Conservation (phyloP, 1,139 yeast species). For the Williopsis jadinii region DNA sequence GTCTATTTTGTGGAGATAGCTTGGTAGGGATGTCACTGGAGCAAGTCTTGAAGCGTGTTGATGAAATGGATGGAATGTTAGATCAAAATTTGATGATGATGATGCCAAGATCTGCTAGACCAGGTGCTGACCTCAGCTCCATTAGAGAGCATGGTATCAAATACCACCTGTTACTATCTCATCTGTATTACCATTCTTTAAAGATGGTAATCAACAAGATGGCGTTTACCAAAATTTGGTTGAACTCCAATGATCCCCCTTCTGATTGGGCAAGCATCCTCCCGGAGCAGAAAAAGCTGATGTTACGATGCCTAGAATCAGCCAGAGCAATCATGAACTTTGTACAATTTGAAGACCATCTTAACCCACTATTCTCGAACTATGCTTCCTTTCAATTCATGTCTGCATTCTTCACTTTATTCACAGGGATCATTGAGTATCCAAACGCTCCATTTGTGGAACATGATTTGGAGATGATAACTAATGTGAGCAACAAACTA, state of each 20-base stretch:
- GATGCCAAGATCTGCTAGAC: constrained; percentile 24
- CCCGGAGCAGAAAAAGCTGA: constrained; percentile 14
- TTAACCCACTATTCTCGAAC: constrained; percentile 1
- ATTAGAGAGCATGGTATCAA: constrained; percentile 3
- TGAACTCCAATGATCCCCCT: constrained; percentile 3
- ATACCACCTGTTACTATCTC: constrained; percentile 10
- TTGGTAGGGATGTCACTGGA: constrained; percentile 21
- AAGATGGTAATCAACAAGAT: constrained; percentile 19
- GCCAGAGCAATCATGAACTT: constrained; percentile 15
- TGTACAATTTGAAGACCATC: constrained; percentile 4
- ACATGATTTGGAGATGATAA: constrained; percentile 13
- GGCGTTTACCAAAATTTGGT: constrained; percentile 22
- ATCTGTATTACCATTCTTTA: constrained; percentile 14
- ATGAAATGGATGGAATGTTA: constrained; percentile 25
- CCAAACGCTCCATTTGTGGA: constrained; percentile 10
- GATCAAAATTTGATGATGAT: constrained; percentile 21
- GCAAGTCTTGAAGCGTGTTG: constrained; percentile 23
- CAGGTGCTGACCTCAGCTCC: constrained; percentile 12
- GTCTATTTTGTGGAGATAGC: constrained; percentile 26
- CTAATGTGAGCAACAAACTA: constrained; percentile 3
- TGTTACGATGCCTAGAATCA: constrained; percentile 15
- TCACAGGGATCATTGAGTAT: constrained; percentile 18
- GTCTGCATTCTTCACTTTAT: constrained; percentile 19
- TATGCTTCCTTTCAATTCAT: constrained; percentile 13
- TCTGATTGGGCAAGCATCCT: constrained; percentile 1